Evolutionary conservation across 2,329 filamentous ascomycete genomes (phyloP).

Genomic region (Dactylellina drechsleri): DNA sequence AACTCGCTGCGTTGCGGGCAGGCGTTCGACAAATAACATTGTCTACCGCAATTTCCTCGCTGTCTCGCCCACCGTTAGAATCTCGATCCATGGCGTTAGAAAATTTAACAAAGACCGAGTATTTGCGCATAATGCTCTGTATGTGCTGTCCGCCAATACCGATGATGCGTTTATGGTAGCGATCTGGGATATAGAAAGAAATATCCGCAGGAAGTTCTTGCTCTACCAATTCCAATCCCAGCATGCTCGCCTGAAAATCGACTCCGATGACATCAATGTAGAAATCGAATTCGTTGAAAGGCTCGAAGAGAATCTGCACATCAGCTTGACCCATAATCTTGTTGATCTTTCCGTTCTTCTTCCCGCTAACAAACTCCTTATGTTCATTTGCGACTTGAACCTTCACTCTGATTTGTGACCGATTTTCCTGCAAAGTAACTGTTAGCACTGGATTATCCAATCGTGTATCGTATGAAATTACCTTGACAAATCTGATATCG

Average conservation of each 20-base stretch:
- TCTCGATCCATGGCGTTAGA: conserved; percentile 99
- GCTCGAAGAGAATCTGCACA: conserved; percentile 98
- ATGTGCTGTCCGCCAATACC: conserved; percentile 98
- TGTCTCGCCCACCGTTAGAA: conserved; percentile 75
- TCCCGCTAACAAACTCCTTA: conserved; percentile 98
- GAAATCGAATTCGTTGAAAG: conserved; percentile 99
- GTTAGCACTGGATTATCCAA: not conserved
- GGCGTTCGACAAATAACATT: conserved; percentile 99
- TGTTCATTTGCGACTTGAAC: conserved; percentile 99
- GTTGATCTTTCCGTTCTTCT: conserved; percentile 99
- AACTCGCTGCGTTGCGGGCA: conserved; percentile 92
- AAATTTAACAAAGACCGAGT: conserved; percentile 99
- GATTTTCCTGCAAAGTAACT: conserved; percentile 67
- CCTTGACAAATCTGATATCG: conserved; percentile 84
- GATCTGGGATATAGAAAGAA: conserved; percentile 97
- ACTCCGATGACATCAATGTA: conserved; percentile 96
- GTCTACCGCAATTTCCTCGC: conserved; percentile 95
- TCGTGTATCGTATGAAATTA: conserved; percentile 1
- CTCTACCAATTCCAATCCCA: conserved; percentile 89
- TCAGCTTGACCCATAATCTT: conserved; percentile 99
- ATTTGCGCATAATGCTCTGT: conserved; percentile 99
- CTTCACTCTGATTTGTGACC: conserved; percentile 95
- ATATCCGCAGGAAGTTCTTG: conserved; percentile 99
- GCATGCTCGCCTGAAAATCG: conserved; percentile 92
- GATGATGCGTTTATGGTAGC: conserved; percentile 99